A percentile compares a stretch with the other conserved stretches of the same genome.
Conservation (phyloP, 257 asterid genomes). For the Nyctanthes arbortristis region DNA sequence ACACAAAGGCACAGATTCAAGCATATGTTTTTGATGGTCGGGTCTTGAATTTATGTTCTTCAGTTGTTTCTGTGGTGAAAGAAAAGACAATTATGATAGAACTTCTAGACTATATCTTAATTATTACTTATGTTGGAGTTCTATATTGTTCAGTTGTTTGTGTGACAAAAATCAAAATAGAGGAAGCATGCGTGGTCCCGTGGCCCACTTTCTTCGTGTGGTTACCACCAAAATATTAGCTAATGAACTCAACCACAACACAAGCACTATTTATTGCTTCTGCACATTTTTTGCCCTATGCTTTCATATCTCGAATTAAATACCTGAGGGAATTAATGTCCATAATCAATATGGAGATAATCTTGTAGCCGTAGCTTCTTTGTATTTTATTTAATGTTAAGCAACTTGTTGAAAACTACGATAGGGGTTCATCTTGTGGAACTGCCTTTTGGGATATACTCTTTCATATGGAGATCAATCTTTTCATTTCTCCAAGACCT, state of each 20-base stretch:
- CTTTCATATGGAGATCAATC: not conserved
- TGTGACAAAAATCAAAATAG: not conserved
- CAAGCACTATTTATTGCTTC: not conserved
- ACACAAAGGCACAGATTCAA: slow-evolving; percentile 21
- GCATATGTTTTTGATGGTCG: slow-evolving; percentile 26
- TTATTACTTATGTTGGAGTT: not conserved
- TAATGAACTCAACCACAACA: not conserved
- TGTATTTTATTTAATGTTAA: no score
- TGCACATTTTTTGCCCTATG: not conserved
- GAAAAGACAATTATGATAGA: not conserved
- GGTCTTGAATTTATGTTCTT: not conserved
- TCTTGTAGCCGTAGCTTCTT: not conserved
- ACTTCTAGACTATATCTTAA: not conserved
- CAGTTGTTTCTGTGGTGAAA: not conserved
- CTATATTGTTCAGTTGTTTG: not conserved
- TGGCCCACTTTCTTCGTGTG: not conserved
- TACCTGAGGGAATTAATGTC: not conserved
- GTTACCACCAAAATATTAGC: not conserved
- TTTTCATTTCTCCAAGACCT: not conserved
- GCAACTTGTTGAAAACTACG: not conserved
- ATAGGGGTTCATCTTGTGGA: not conserved
- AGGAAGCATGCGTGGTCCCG: not conserved
- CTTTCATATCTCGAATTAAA: not conserved
- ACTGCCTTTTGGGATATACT: not conserved
- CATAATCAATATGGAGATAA: not conserved